Conservation (phyloP, 192 early-diverging fungal genomes). For the Rhizoclosmatium sp. region DNA sequence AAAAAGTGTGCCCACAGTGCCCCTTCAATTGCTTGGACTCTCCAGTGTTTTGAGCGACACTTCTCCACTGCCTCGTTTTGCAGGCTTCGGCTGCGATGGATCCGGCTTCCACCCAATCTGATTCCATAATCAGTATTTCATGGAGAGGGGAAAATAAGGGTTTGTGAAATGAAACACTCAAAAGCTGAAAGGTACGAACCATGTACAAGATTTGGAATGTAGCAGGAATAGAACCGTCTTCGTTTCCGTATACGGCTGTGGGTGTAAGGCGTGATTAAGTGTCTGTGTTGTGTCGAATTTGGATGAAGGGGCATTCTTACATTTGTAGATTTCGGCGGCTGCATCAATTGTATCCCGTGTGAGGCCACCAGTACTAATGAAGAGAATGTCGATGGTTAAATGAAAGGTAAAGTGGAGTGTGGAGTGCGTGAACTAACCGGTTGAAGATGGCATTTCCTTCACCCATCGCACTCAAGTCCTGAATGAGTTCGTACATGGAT, state of each 20-base stretch:
- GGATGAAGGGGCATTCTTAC: conserved; percentile 42
- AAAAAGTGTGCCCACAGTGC: too few species aligned
- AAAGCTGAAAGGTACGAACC: conserved; percentile 31
- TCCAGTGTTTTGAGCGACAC: conserved; percentile 73
- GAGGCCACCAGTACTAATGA: conserved; percentile 37
- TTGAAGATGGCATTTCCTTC: conserved; percentile 88
- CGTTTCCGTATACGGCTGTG: conserved; percentile 84
- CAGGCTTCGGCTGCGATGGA: conserved; percentile 81
- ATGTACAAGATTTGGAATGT: conserved; percentile 80
- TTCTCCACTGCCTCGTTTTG: conserved; percentile 80
- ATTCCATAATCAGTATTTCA: neutral
- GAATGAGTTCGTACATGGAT: conserved; percentile 87
- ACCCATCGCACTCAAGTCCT: conserved; percentile 91
- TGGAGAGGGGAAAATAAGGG: neutral
- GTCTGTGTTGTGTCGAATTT: neutral
- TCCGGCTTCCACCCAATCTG: conserved; percentile 97
- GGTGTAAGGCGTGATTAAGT: neutral
- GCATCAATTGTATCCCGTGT: conserved; percentile 86
- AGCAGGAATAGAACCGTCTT: conserved; percentile 89
- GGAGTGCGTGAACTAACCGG: conserved; percentile 51
- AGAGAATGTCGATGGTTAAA: neutral
- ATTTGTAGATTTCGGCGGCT: conserved; percentile 86
- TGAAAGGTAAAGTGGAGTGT: neutral
- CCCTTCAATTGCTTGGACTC: neutral
- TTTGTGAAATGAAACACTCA: neutral